Evolutionary conservation across 352 stramenopile species (phyloP), one percentile per base, ranked within the genome.

Genomic region (Globisporangium paddicum): DNA sequence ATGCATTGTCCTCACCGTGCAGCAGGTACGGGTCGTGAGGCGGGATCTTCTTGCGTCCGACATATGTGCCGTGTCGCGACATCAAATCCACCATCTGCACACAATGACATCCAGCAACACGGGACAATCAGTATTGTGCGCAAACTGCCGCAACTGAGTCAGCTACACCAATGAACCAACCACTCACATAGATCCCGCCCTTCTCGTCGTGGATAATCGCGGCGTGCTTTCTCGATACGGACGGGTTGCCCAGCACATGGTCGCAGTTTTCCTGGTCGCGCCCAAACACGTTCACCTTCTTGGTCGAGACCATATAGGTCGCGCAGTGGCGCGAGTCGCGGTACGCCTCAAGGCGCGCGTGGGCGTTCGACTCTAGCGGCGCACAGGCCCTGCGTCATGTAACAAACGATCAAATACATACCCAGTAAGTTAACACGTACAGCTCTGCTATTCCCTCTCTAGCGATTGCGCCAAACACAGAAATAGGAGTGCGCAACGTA

Each of bases 181-280:
- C 23, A 75, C 81, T 56, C 55, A 95, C 86, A 52, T 93, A 96
- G 51, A 96, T 90, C 41, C 86, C 84, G 57, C 86, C 86, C 37
- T 79, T 68, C 44, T 75, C 63, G 53, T 93, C 82, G 56, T 96
- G 86, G 60, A 96, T 93, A 47, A 94, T 70, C 3, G 86, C 83
- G 21, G 86, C 86, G 66, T 96, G 86, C 62, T 96, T 96, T 50
- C 86, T 75, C 26, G 86, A 96, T 40, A 96, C 71, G 26, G 84
- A 93, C 19, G 86, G 86, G 57, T 96, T 96, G 55, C 84, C 86
- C 59, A 96, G 58, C 62, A 96, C 82, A 56, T 94, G 83, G 66
- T 96, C 84, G 64, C 84, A 93, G 60, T 64, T 86, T 54, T 92
- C 80, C 58, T 94, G 86, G 59, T 96, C 86, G 28, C 86, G 86